Evolutionary conservation across 768 basidiomycete genomes (phyloP).

Genomic region (Pleurotus eryngii): DNA sequence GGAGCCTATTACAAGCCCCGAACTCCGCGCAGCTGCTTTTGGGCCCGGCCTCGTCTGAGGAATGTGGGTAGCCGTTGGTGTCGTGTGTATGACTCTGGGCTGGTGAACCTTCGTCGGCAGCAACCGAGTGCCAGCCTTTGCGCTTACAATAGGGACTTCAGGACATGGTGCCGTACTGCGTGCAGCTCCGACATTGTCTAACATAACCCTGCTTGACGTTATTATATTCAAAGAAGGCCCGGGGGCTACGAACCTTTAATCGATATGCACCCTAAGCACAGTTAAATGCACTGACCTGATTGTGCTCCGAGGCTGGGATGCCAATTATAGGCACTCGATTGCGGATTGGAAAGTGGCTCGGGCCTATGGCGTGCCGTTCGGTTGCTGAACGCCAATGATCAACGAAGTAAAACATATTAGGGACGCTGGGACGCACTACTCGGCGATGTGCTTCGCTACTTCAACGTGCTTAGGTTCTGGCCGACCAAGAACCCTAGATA

Average conservation of each 20-base stretch:
- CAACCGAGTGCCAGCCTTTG: not conserved
- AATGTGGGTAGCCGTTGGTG: not conserved
- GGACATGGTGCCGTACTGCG: too few relatives aligned
- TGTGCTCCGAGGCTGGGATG: not conserved
- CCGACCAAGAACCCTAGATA: conserved; percentile 54
- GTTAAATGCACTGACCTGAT: too few relatives aligned
- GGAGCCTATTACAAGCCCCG: not conserved
- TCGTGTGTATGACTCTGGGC: not conserved
- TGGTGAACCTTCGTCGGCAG: not conserved
- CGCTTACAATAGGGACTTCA: not conserved
- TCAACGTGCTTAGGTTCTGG: conserved; percentile 39
- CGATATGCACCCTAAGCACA: too few relatives aligned
- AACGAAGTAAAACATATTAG: not conserved
- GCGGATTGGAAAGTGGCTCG: not conserved
- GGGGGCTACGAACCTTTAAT: too few relatives aligned
- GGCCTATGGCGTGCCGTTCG: conserved; percentile 19
- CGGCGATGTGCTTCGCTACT: conserved; percentile 35
- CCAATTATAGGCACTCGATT: not conserved
- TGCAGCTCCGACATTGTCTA: not conserved
- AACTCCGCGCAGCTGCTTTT: not conserved
- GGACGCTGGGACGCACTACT: conserved; percentile 42
- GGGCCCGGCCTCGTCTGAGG: conserved; percentile 2
- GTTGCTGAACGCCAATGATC: conserved; percentile 23
- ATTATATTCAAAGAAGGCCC: not conserved
- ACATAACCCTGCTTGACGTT: not conserved